Evolutionary conservation across 805 yeast genomes (phyloP), one percentile per base, ranked within the genome.

Genomic region (Teunomyces funiuensis): DNA sequence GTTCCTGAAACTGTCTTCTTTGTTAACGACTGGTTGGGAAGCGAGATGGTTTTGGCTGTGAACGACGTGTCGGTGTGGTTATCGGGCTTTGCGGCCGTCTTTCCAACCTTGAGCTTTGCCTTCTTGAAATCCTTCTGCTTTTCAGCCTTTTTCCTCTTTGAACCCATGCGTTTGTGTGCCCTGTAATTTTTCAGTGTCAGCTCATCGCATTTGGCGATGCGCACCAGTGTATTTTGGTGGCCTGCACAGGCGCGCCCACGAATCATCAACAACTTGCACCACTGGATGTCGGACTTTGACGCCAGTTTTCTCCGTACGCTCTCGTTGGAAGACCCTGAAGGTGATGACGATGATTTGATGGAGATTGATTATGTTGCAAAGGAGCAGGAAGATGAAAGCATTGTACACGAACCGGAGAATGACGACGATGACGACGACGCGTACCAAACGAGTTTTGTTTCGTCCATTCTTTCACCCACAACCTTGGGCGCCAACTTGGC

Each of bases 1-100:
- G 44, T 46, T 10, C 51, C 29, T 5, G 50, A 43, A n/a, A 11
- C 22, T 9, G 23, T 5, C 10, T 41, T 54, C 31, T 52, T 54
- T 22, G 52, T 45, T 6, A 73, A 46, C 8, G 68, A 52, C 55
- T 77, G 81, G 44, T 65, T 63, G 7, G 77, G 80, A 26, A 76
- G 61, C 22, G 74, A 63, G 43, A 77, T 73, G 29, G 78, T 59
- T 54, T 81, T 85, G 8, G 96, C 82, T 33, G 76, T 77, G 65
- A 91, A 91, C 0, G 95, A 83, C 0, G 96, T 88, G 51, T 85
- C 91, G 4, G 99, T 93, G 43, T 75, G 79, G 57, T 88, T 88
- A 14, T 80, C 77, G 5, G 89, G 80, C 47, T 79, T 79, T 5
- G 81, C 79, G 14, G 79, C 78, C 2, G 84, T 70, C 62, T 93